Percentiles rank a stretch among this genome's conserved stretches.
Evolutionary conservation across 371 early-diverging fungal species (phyloP).

Genomic region (Mucor circinelloides): DNA sequence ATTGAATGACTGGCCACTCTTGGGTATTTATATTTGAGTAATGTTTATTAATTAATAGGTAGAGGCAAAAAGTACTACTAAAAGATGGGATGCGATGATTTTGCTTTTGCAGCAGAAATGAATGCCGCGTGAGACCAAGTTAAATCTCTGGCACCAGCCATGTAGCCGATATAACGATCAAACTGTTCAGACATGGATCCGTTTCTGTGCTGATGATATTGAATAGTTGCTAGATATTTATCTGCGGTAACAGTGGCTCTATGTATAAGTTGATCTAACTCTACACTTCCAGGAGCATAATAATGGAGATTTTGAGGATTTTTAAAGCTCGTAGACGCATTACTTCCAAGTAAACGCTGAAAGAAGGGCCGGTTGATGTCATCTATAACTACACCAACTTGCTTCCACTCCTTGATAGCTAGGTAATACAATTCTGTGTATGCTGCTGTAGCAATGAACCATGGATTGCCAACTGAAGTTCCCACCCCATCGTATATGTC

Average conservation of each 20-base stretch:
- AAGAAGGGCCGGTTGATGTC: constrained; percentile 46
- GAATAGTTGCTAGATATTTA: constrained; percentile 55
- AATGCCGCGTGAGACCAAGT: constrained; percentile 80
- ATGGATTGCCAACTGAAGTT: constrained; percentile 67
- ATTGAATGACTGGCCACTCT: too few species aligned
- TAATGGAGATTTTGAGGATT: neutral
- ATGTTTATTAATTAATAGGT: too few species aligned
- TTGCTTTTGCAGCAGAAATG: constrained; percentile 47
- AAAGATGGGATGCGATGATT: constrained; percentile 10
- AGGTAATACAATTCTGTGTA: constrained; percentile 70
- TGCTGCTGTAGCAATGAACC: constrained; percentile 69
- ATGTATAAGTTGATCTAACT: constrained; percentile 25
- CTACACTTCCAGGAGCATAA: constrained; percentile 18
- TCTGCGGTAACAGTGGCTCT: constrained; percentile 48
- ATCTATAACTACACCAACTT: constrained; percentile 42
- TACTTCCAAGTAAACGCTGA: constrained; percentile 2
- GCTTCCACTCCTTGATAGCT: constrained; percentile 36
- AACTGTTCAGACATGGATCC: constrained; percentile 73
- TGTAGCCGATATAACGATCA: constrained; percentile 55
- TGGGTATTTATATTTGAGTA: too few species aligned
- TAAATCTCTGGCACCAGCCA: constrained; percentile 69
- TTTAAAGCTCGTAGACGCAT: constrained; percentile 10
- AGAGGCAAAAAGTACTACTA: too few species aligned
- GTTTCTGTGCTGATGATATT: constrained; percentile 53
- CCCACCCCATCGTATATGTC: constrained; percentile 72